Evolutionary conservation across 2,329 filamentous ascomycete species (phyloP), one percentile per base, ranked within the genome.

Genomic region (Colletotrichum australisinense): DNA sequence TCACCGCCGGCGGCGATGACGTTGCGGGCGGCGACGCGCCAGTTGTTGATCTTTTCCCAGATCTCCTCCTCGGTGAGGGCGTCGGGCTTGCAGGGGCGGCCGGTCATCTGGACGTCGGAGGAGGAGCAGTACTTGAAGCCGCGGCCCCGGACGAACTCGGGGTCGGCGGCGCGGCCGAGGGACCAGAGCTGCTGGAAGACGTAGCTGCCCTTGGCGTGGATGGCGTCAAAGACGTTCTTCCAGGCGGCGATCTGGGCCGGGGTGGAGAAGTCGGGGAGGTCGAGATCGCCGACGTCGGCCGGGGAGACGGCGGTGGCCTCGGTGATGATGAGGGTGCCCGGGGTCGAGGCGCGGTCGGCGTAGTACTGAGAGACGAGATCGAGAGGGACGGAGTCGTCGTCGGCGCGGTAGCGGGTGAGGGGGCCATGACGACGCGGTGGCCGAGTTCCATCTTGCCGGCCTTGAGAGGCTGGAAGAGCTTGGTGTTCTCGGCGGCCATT

Each of bases 21-120:
- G 22, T 87, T 81, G 72, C 84, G 83, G 1, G 84, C 81, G 3
- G 84, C 83, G 1, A 83, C 85, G 3, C 85, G 86, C 81, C 86
- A 93, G 0, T 86, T 87, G 11, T 80, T 79, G 81, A 92, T 92
- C 76, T 91, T 84, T 5, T 86, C 80, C 72, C 89, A 84, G 69
- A 94, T 93, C 42, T 93, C 90, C 2, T 86, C 80, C 35, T 87
- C 82, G 0, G 88, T 72, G 8, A 67, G 63, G 30, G 68, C 35
- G 8, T 74, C 72, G 5, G 72, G 72, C 19, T 60, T 52, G 52
- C 66, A 60, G 14, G 68, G 64, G 5, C 76, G 75, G 0, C 78
- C 78, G 8, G 77, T 77, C 75, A 81, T 67, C 52, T 74, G 77
- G 3, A 76, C 22, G 28, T 73, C 49, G 32, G 75, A 75, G 66